Conservation (phyloP, 78 protist species). For the Anaeramoeba flamelloides region DNA sequence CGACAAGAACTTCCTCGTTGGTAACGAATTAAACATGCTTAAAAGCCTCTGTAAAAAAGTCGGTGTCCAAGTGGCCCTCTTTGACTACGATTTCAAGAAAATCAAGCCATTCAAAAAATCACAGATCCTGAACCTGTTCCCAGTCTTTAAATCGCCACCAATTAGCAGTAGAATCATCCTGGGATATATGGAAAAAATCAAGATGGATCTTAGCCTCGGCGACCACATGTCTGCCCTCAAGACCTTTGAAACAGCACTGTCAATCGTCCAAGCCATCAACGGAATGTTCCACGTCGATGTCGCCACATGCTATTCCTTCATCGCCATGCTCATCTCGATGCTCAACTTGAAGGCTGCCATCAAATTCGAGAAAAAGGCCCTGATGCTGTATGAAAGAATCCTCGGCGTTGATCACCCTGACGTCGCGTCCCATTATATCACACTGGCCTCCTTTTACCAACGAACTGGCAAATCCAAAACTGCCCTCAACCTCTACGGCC, state of each 20-base stretch:
- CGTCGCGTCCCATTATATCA: neutral
- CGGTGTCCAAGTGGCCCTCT: neutral
- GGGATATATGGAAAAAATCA: no score
- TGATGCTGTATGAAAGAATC: neutral
- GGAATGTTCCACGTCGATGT: neutral
- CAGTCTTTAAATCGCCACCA: neutral
- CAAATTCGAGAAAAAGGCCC: neutral
- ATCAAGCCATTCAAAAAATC: neutral
- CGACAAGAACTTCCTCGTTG: no score
- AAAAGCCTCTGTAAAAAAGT: neutral
- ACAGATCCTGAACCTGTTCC: neutral
- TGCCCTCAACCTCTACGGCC: neutral
- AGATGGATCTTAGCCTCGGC: neutral
- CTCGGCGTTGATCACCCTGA: neutral
- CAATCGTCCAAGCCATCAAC: neutral
- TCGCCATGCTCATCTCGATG: neutral
- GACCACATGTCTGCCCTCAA: neutral
- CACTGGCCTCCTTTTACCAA: neutral
- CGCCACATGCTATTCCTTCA: neutral
- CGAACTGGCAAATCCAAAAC: neutral
- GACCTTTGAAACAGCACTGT: neutral
- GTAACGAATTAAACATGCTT: no score
- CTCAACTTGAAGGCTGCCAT: neutral
- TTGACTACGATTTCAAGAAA: neutral
- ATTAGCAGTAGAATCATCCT: no score